These are phyloP conservation scores for Capsella bursapastoris DNA, from an alignment of 345 rosid genomes.

Conservation along the genomic window DNA sequence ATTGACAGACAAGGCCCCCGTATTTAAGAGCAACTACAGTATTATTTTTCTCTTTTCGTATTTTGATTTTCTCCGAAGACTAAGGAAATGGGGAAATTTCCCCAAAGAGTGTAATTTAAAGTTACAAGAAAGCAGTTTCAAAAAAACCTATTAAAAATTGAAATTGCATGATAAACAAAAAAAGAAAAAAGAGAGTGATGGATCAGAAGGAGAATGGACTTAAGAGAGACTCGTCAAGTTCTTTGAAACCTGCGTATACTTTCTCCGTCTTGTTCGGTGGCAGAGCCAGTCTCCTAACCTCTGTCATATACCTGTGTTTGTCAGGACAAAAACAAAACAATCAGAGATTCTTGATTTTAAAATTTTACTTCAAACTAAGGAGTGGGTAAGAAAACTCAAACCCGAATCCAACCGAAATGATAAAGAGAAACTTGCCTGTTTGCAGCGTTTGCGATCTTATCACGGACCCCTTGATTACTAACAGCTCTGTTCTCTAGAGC, in stretches of 20 bases:
- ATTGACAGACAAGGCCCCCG: slow-evolving; percentile 15
- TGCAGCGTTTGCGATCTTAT: slow-evolving; percentile 85
- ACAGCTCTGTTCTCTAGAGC: slow-evolving; percentile 59
- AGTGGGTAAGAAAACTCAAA: not conserved
- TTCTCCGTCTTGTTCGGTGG: slow-evolving; percentile 75
- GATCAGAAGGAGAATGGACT: slow-evolving; percentile 64
- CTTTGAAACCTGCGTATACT: slow-evolving; percentile 80
- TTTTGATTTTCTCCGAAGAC: slow-evolving; percentile 32
- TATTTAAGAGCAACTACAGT: slow-evolving; percentile 23
- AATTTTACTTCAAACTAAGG: not conserved
- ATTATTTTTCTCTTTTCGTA: slow-evolving; percentile 30
- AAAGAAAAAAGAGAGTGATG: not conserved
- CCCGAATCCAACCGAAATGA: slow-evolving; percentile 8
- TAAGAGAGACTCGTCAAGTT: slow-evolving; percentile 87
- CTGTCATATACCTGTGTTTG: slow-evolving; percentile 82
- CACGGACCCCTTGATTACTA: slow-evolving; percentile 77
- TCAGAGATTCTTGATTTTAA: not conserved
- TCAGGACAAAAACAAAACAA: not conserved
- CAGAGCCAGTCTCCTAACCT: slow-evolving; percentile 80
- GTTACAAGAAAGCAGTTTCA: slow-evolving; percentile 35
- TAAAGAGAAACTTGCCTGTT: slow-evolving; percentile 63
- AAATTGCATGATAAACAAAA: slow-evolving; percentile 18
- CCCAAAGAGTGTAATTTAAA: slow-evolving; percentile 8
- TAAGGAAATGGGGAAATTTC: slow-evolving; percentile 22
- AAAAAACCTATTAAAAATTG: slow-evolving; percentile 17